Evolutionary conservation across 495 filamentous ascomycete genomes (phyloP), one percentile per base, ranked within the genome.

Genomic region (Astrothelium macrocarpum): DNA sequence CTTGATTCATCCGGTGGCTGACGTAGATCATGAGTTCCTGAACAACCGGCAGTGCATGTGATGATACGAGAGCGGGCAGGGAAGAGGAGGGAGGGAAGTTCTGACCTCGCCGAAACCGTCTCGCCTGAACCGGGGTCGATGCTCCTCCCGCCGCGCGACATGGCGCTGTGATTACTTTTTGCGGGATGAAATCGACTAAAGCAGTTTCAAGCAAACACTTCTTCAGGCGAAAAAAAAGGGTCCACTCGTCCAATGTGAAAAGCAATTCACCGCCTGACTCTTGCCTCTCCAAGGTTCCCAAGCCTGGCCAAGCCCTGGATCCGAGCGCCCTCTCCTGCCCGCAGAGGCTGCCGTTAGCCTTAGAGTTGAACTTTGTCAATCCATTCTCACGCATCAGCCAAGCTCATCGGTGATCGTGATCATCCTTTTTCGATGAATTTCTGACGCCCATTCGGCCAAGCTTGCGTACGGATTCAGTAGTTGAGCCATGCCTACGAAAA

Each of bases 81-180:
- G n/a, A n/a, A n/a, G n/a, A n/a, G n/a, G n/a, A 49, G n/a, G 43
- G 18, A 49, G 43, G n/a, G 43, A 49, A 20, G 43, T 49, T 20
- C 3, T 49, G 36, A 3, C n/a, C 9, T 49, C 18, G 3, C 43
- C n/a, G 3, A 49, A 20, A 18, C 10, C 9, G 43, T 16, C 29
- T 29, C 25, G 9, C 25, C 49, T 25, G 23, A 56, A 29, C 49
- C 7, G 29, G 49, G 49, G 29, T 56, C 49, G 25, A 3, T 25
- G 49, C 49, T 56, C 49, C 49, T 56, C 49, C 49, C 49, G 49
- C 23, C 20, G 49, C 49, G 49, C 49, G 49, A 56, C 49, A 56
- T 56, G 49, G 49, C 25, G 49, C 49, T 56, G 49, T 56, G 49
- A 23, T 56, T 56, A 5, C 49, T 56, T 56, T 56, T 56, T 56